Percentiles rank a stretch among this genome's conserved stretches.
Conservation (phyloP, 495 filamentous ascomycete species). For the Aspergillus sparsus region DNA sequence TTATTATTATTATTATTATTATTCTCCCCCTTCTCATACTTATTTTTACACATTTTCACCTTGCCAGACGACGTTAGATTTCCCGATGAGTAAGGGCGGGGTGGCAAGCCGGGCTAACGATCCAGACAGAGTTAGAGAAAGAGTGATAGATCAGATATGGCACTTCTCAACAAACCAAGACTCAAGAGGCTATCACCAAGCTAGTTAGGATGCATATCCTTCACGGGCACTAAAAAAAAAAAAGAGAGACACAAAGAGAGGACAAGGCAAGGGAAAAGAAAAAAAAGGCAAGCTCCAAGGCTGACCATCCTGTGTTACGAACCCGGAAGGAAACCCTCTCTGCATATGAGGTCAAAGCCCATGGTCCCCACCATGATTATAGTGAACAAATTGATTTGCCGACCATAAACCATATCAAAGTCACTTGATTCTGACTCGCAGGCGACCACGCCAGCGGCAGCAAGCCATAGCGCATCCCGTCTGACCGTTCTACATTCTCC, state of each 20-base stretch:
- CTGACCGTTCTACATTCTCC: slow-evolving; percentile 11
- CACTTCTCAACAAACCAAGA: slow-evolving; percentile 18
- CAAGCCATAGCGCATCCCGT: slow-evolving; percentile 20
- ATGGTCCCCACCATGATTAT: slow-evolving; percentile 20
- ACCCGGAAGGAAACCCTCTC: slow-evolving; percentile 18
- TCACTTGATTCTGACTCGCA: slow-evolving; percentile 27
- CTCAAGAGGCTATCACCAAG: slow-evolving; percentile 14
- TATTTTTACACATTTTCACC: slow-evolving; percentile 4
- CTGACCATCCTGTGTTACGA: slow-evolving; percentile 4
- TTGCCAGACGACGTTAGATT: slow-evolving; percentile 4
- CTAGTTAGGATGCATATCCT: slow-evolving; percentile 8
- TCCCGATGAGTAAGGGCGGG: slow-evolving; percentile 11
- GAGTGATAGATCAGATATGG: slow-evolving; percentile 26
- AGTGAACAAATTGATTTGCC: slow-evolving; percentile 20
- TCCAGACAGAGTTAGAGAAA: not conserved
- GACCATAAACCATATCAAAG: slow-evolving; percentile 14
- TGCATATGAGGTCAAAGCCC: slow-evolving; percentile 24
- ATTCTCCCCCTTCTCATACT: no score
- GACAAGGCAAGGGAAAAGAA: not conserved
- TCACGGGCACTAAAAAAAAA: slow-evolving; percentile 11
- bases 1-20: no score
- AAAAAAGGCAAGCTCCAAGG: slow-evolving; percentile 2
- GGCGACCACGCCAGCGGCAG: slow-evolving; percentile 24
- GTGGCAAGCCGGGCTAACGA: slow-evolving; percentile 6
- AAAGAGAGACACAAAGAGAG: slow-evolving; percentile 18